Base-by-base conservation (phyloP, 345 rosid species). In the Streptanthus diversifolius region DNA sequence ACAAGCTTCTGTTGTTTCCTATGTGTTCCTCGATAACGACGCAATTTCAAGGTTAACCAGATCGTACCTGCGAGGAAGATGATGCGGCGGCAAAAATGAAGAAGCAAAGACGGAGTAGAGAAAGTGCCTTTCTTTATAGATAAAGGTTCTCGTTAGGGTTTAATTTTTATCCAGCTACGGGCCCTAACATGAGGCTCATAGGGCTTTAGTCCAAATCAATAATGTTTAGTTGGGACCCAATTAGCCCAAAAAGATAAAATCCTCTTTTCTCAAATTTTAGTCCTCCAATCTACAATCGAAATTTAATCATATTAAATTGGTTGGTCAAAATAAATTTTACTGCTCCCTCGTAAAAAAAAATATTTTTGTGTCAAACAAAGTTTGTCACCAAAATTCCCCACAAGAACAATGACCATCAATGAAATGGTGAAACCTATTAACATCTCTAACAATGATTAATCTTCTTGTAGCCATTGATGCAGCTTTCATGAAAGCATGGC, bases 401-500 rank as follows among this genome's bases (percentile, higher is more conserved):
- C 96, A 86, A 81, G 90, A 87, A 79, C 97, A 88, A 71, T 21
- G 57, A 22, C 90, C 93, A 47, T 80, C 45, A 56, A 59, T 74
- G 44, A 90, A 87, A 81, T 89, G 90, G 70, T 87, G 98, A 84
- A 89, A 90, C 67, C 85, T 71, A 61, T 80, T 82, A 65, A 78
- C 77, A 82, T 88, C 93, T 84, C 92, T 83, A 33, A 89, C 89
- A 78, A 88, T 76, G 30, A 89, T 86, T 48, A 80, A 81, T 67
- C 85, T 83, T 45, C 72, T 37, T 8, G 82, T 70, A 57, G 86
- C 69, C 70, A 78, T 80, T 43, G 87, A 84, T 49, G 85, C 90
- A 73, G 81, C 77, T 69, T 82, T 85, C 91, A 85, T 87, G 78
- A 92, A 87, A 68, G 81, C 83, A 83, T 93, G 90, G 58, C 96